Base-by-base conservation (phyloP, 2,329 filamentous ascomycete species). In the Ciborinia camelliae region DNA sequence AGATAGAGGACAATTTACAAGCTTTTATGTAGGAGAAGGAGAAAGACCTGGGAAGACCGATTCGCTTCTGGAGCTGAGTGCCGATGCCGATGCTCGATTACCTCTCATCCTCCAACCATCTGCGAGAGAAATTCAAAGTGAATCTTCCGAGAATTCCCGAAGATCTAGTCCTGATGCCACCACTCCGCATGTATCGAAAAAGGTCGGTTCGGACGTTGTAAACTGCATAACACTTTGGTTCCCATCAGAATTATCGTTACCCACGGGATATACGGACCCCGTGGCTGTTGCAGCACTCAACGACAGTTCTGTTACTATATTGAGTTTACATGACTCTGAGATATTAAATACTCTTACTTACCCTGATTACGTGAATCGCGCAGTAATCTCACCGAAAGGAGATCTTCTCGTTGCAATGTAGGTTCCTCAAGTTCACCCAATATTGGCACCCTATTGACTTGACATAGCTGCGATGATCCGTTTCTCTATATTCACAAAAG, bases 381-480 rank as follows among this genome's bases (percentile, higher is more conserved):
- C 93, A 41, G 86, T 93, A n/a, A 88, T 99, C 61, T 97, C 94
- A 8, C 95, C 94, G 0, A 90, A 97, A 74, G 94, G 93, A 0
- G 84, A 83, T 26, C 78, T 94, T 14, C 81, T 98, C 26, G 84
- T 93, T 7, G 91, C 92, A 32, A 63, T 2, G 90, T 98, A 51
- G 90, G 94, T 48, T 23, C 23, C 41, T 39, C 18, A 48, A 23
- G 26, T 20, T 52, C 20, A 51, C 32, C 12, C 14, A 23, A 41
- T 9, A 35, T 32, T 58, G 43, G 14, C 3, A 26, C 4, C 51
- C 23, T 18, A 48, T 32, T 63, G 15, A 63, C 43, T 41, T 59
- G 18, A n/a, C 9, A 35, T 50, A 63, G 62, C 9, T 47, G 52
- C 43, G 95, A 99, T 74, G 90, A 93, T 71, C 89, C 92, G 0